phyloP scores from a whole-genome alignment of 768 basidiomycete species.

The Mycena sanguinolenta region DNA sequence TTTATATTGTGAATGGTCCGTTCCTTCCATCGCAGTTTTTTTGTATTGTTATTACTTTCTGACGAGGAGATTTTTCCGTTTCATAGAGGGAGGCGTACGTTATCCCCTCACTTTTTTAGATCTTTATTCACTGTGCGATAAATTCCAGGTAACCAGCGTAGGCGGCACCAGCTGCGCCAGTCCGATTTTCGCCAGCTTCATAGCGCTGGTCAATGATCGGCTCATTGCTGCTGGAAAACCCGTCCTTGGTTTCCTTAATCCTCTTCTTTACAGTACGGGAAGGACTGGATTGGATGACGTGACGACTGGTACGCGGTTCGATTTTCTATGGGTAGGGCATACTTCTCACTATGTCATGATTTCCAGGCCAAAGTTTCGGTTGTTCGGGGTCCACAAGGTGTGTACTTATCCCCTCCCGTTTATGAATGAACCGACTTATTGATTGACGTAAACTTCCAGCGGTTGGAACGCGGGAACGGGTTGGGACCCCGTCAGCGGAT shows the following conservation, averaged over 20 bases:
- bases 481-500: not conserved
- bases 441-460: not conserved
- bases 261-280: not conserved
- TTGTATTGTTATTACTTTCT: no score
- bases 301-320: not conserved
- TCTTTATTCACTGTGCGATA: not conserved
- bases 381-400: not conserved
- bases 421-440: no score
- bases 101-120: not conserved
- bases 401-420: no score
- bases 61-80: not conserved
- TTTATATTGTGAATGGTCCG: constrained; percentile 9
- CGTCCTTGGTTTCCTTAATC: not conserved
- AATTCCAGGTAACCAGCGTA: not conserved
- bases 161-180: not conserved
- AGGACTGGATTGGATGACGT: not conserved
- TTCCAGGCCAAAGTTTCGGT: not conserved
- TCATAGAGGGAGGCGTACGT: not conserved
- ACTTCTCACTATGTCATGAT: not conserved
- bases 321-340: not conserved
- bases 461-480: not conserved
- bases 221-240: not conserved
- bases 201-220: not conserved
- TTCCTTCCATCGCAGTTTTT: not conserved
- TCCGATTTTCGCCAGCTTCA: constrained; percentile 3